Evolutionary conservation across 179 eudicot genomes (phyloP), one percentile per base, ranked within the genome.

Genomic region (Heliamphora pulchella): DNA sequence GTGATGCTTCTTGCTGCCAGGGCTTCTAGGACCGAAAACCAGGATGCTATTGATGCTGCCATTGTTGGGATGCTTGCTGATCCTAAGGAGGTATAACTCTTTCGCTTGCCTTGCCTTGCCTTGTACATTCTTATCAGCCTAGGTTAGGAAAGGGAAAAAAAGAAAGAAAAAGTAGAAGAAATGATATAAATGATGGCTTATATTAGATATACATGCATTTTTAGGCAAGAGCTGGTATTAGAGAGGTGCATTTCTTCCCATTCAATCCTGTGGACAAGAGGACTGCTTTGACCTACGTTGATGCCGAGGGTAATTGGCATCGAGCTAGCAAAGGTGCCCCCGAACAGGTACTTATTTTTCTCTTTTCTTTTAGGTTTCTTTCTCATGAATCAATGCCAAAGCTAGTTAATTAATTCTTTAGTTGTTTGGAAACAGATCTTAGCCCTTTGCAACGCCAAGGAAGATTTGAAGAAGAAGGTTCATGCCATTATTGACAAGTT

Each of bases 11-110:
- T 88, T 57, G 98, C 98, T 54, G 98, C 98, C 47, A 85, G 98
- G 84, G 98, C 98, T 69, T 94, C 98, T 13, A 92, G 98, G 84
- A 82, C 83, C 47, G 98, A 94, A 83, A 94, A 94, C 80, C 98
- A 94, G 87, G 98, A 94, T 84, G 98, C 98, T 8, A 94, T 94
- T 83, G 98, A 94, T 86, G 93, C 94, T 66, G 90, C 90, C 79
- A 94, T 94, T 73, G 97, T 94, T 41, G 91, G 91, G 15, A 93
- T 87, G 85, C 94, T 94, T 55, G 93, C 94, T 57, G 98, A 94
- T 84, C 97, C 98, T 15, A 94, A 92, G 75, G 97, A 94, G 98
- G 98, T 92, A 87, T 72, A 64, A 43, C 10, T 22, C 57, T 78
- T 3, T 71, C 17, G n/a, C 74, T 44, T 31, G 31, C 31, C 10